Conservation (phyloP, 2,329 filamentous ascomycete genomes). For the Ophiostoma angusticollis region DNA sequence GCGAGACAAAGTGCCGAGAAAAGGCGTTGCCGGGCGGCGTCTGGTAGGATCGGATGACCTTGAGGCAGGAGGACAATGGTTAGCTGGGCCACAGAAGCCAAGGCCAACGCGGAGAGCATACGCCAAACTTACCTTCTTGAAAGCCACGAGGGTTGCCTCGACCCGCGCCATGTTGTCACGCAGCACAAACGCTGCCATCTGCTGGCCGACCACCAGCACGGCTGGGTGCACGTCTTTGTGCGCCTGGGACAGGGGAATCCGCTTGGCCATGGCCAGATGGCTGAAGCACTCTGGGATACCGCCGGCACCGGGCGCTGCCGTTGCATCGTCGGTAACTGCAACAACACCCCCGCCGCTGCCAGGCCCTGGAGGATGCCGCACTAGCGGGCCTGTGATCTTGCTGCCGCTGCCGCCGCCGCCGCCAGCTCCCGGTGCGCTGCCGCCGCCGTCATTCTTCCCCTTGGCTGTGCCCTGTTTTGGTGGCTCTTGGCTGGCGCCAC, state of each 20-base stretch:
- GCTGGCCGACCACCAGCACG: slow-evolving; percentile 72
- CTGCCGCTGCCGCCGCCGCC: slow-evolving; percentile 20
- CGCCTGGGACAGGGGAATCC: slow-evolving; percentile 42
- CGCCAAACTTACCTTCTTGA: slow-evolving; percentile 56
- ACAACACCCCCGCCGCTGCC: slow-evolving; percentile 20
- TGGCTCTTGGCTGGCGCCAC: slow-evolving; percentile 25
- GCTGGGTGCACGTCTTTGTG: slow-evolving; percentile 75
- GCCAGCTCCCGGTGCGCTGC: slow-evolving; percentile 1
- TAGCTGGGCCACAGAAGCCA: neutral
- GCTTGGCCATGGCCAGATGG: slow-evolving; percentile 59
- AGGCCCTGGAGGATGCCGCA: slow-evolving; percentile 16
- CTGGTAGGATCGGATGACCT: slow-evolving; percentile 88
- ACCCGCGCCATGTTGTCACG: slow-evolving; percentile 82
- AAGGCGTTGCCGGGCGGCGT: slow-evolving; percentile 77
- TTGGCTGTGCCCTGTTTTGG: slow-evolving; percentile 34
- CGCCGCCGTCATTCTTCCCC: slow-evolving; percentile 15
- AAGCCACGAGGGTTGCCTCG: slow-evolving; percentile 75
- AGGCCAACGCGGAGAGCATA: neutral
- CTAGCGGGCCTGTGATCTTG: slow-evolving; percentile 6
- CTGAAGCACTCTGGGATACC: slow-evolving; percentile 63
- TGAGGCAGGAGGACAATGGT: no score
- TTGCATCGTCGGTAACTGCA: slow-evolving; percentile 11
- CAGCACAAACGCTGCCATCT: slow-evolving; percentile 79
- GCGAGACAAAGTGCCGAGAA: slow-evolving; percentile 79
- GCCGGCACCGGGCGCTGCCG: no score